Base-by-base conservation (phyloP, 2,329 filamentous ascomycete genomes). In the Talaromyces sp. region DNA sequence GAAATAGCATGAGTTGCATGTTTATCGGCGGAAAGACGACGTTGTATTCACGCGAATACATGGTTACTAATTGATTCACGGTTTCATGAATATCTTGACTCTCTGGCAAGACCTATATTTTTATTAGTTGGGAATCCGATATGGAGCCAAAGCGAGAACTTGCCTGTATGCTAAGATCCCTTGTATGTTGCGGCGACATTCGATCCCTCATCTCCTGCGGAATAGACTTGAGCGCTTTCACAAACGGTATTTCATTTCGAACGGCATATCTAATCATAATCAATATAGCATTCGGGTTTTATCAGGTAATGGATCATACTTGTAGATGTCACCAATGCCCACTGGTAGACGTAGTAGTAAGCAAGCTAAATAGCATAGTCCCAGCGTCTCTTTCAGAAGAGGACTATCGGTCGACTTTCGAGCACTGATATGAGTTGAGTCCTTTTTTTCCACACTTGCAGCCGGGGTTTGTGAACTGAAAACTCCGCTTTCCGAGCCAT, bases 351-450 rank as follows among this genome's bases (percentile, higher is more conserved):
- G 87, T 70, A 97, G 81, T 31, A 97, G 81, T 54, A 95, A 72
- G 43, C 87, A 87, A 1, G 87, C 93, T 39, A 97, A 77, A 78
- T 97, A 97, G 73, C 91, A 93, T 11, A 97, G 75, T 1, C 84
- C 88, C 61, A 98, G 77, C 0, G 89, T 90, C 69, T 97, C 93
- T 49, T 91, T 79, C 41, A 96, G 79, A 61, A 81, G 87, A 1
- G 93, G 93, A 70, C 86, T 72, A 73, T 75, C 69, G 60, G 77
- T 75, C 54, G 70, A 68, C 61, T 73, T 75, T 58, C 62, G 50
- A 47, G 31, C 49, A 17, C 22, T 57, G 17, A 63, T 47, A 5
- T 27, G 27, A 33, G 43, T 50, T 27, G 52, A 27, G 8, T 43
- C 57, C 13, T 64, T 49, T 11, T 50, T 52, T 41, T 64, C 65